Evolutionary conservation across 352 stramenopile species (phyloP).

Genomic region (Phytophthora brassicae): DNA sequence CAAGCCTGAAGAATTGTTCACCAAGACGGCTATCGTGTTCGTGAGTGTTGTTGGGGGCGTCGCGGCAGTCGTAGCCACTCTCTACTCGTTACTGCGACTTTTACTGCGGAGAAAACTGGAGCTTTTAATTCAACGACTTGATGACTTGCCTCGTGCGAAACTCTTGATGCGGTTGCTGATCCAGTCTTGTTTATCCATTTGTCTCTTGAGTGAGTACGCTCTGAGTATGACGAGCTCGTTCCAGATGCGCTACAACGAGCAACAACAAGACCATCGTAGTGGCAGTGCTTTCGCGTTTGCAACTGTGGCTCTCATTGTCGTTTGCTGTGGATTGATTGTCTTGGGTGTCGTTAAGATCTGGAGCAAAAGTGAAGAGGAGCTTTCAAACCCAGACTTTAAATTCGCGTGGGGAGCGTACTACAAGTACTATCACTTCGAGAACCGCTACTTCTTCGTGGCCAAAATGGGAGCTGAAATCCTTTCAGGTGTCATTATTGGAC

Average conservation of each 20-base stretch:
- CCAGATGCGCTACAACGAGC: constrained; percentile 73
- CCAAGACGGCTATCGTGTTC: constrained; percentile 72
- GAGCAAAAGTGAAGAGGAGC: constrained; percentile 56
- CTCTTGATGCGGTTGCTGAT: constrained; percentile 67
- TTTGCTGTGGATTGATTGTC: constrained; percentile 72
- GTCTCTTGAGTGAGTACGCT: constrained; percentile 79
- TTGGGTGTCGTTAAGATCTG: constrained; percentile 68
- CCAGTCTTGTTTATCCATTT: constrained; percentile 72
- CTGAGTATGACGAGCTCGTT: constrained; percentile 81
- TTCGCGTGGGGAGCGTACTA: constrained; percentile 82
- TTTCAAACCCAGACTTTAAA: constrained; percentile 71
- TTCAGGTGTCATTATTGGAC: constrained; percentile 69
- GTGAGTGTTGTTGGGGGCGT: constrained; percentile 57
- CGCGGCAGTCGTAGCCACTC: constrained; percentile 51
- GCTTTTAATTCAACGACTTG: constrained; percentile 56
- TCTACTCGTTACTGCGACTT: constrained; percentile 57
- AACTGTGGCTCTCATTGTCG: constrained; percentile 56
- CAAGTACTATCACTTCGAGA: constrained; percentile 72
- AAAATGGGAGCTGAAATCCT: constrained; percentile 81
- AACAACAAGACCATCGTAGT: constrained; percentile 38
- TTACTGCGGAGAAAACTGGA: constrained; percentile 50
- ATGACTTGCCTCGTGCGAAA: constrained; percentile 69
- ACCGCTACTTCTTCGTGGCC: constrained; percentile 74
- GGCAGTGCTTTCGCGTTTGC: constrained; percentile 59
- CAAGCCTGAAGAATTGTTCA: constrained; percentile 68